A percentile compares a stretch with the other conserved stretches of the same genome.
Conservation (phyloP, 2,329 filamentous ascomycete species). For the Stemphylium lycopersici region DNA sequence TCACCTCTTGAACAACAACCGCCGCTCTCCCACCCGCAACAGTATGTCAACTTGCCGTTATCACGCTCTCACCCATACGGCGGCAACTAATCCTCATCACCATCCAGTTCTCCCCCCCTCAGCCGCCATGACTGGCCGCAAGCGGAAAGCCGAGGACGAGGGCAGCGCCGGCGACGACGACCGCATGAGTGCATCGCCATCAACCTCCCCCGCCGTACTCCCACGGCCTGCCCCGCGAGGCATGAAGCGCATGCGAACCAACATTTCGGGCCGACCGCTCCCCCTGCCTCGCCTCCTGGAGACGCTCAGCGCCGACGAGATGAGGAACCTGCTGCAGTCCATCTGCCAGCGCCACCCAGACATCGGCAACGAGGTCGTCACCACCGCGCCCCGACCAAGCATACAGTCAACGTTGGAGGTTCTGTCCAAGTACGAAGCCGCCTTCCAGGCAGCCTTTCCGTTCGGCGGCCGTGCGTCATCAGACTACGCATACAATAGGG, state of each 20-base stretch:
- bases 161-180: constrained; percentile 66
- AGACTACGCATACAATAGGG: constrained; percentile 94
- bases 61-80: constrained; percentile 8
- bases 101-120: constrained; percentile 45
- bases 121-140: constrained; percentile 60
- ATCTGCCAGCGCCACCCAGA: constrained; percentile 90
- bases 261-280: constrained; percentile 70
- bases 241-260: constrained; percentile 68
- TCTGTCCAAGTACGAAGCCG: constrained; percentile 78
- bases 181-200: constrained; percentile 90
- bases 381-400: constrained; percentile 84
- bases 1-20: constrained; percentile 62
- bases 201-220: constrained; percentile 77
- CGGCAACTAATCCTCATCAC: constrained; percentile 16
- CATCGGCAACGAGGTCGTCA: constrained; percentile 82
- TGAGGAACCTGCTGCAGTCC: constrained; percentile 84
- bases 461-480: constrained; percentile 82
- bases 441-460: constrained; percentile 79
- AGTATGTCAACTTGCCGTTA: constrained; percentile 54
- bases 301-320: constrained; percentile 83
- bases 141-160: constrained; percentile 87
- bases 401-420: constrained; percentile 81
- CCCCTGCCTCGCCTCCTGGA: constrained; percentile 82
- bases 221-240: constrained; percentile 66
- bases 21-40: constrained; percentile 64